Base-by-base conservation (phyloP, 306 rosid species). In the Begonia fuchsioides region DNA sequence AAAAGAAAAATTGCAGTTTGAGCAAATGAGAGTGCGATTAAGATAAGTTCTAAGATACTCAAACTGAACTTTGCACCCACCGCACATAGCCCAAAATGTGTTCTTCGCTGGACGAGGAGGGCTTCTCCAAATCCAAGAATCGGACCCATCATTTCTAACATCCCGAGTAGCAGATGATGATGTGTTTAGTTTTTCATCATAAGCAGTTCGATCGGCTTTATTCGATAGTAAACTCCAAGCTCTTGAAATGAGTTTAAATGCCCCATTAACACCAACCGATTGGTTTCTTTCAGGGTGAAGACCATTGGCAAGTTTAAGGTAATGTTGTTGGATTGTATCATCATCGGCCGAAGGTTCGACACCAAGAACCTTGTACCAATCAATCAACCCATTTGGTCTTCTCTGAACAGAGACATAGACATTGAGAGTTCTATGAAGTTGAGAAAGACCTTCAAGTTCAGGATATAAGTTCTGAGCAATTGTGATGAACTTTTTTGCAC, bases 201-300 rank as follows among this genome's bases (percentile, higher is more conserved):
- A 72, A 9, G 17, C 52, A 44, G 32, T 14, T 62, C 69, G 76
- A 57, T 59, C 66, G 69, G 49, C 56, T 56, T 70, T 70, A 68
- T 82, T 73, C 35, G 93, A 82, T 54, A 86, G 51, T 11, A 66
- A 52, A 15, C 58, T 72, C 86, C 83, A 82, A 45, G 94, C 97
- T 62, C 76, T 77, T 9, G 74, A 47, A 35, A 88, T 16, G 52
- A 83, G 72, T 58, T 55, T 68, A 73, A 84, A 88, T 39, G 97
- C 97, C 43, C 73, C 86, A 12, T 70, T 78, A 1, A 90, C 93
- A 18, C 95, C 97, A 7, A 67, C 67, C 2, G 97, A 78, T 63
- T 78, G 80, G 61, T 88, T 88, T 70, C 70, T 78, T 39, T 81
- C 95, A 3, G 93, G 97, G 56, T 84, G 93, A 55, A 83, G 68